Conservation (phyloP, 768 basidiomycete species). For the Pisolithus sp. region DNA sequence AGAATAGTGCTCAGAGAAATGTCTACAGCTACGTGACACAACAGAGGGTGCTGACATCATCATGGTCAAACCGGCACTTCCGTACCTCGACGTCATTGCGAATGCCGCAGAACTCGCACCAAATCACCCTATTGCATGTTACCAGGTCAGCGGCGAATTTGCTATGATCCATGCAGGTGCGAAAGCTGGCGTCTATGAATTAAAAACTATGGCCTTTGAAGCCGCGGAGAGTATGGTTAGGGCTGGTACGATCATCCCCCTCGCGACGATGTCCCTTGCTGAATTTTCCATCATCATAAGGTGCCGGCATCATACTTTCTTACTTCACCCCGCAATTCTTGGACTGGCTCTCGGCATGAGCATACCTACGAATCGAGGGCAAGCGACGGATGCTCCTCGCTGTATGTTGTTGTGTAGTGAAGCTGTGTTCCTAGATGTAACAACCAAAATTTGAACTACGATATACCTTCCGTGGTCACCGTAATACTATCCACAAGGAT, state of each 20-base stretch:
- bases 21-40: conserved; percentile 71
- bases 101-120: conserved; percentile 77
- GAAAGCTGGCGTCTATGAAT: conserved; percentile 84
- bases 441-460: neutral
- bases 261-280: neutral
- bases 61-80: conserved; percentile 96
- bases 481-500: too few species aligned
- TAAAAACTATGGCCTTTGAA: conserved; percentile 93
- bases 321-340: conserved; percentile 98
- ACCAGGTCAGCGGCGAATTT: conserved; percentile 96
- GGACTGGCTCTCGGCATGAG: conserved; percentile 59
- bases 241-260: conserved; percentile 54
- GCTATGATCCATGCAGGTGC: conserved; percentile 97
- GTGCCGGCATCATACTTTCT: conserved; percentile 82
- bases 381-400: too few species aligned
- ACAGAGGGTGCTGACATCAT: conserved; percentile 94
- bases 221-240: conserved; percentile 85
- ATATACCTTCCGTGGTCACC: too few species aligned
- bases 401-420: neutral
- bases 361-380: neutral
- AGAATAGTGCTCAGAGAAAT: neutral
- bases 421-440: neutral
- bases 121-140: conserved; percentile 91
- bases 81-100: conserved; percentile 94
- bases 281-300: conserved; percentile 38